Evolutionary conservation across 169 alveolate genomes (phyloP).

Genomic region (Ichthyophthirius multifiliis): DNA sequence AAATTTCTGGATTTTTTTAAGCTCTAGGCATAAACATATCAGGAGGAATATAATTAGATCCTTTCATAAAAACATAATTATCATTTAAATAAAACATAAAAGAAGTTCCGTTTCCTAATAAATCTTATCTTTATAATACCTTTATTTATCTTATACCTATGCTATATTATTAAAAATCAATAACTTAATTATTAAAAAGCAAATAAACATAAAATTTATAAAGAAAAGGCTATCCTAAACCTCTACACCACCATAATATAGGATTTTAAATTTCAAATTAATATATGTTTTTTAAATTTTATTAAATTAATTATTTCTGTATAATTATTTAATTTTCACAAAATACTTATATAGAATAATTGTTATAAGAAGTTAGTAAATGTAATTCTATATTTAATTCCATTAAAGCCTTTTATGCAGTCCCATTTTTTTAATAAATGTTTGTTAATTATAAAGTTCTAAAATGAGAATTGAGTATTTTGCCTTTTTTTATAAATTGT

Average conservation of each 20-base stretch:
- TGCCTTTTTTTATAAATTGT: conserved; percentile 16
- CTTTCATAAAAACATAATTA: conserved; percentile 57
- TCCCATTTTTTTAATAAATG: background rate
- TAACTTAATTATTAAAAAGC: conserved; percentile 13
- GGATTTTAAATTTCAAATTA: background rate
- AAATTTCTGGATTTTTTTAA: conserved; percentile 47
- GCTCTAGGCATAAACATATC: conserved; percentile 73
- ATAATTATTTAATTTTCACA: too few relatives aligned
- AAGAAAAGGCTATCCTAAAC: background rate
- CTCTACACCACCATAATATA: conserved; percentile 5
- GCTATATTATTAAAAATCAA: conserved; percentile 4
- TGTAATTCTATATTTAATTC: too few relatives aligned
- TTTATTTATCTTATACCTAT: conserved; percentile 25
- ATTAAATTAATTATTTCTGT: too few relatives aligned
- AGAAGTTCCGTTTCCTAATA: conserved; percentile 31
- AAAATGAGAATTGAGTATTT: background rate
- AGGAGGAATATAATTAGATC: conserved; percentile 75
- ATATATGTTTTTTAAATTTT: background rate
- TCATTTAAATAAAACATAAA: conserved; percentile 56
- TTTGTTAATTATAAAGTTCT: conserved; percentile 12
- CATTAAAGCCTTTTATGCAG: too few relatives aligned
- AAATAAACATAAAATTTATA: background rate
- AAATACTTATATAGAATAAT: too few relatives aligned
- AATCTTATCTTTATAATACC: conserved; percentile 25
- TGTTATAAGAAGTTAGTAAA: too few relatives aligned